phyloP scores from a whole-genome alignment of 805 yeast genomes.

The Candida nemodendra region DNA sequence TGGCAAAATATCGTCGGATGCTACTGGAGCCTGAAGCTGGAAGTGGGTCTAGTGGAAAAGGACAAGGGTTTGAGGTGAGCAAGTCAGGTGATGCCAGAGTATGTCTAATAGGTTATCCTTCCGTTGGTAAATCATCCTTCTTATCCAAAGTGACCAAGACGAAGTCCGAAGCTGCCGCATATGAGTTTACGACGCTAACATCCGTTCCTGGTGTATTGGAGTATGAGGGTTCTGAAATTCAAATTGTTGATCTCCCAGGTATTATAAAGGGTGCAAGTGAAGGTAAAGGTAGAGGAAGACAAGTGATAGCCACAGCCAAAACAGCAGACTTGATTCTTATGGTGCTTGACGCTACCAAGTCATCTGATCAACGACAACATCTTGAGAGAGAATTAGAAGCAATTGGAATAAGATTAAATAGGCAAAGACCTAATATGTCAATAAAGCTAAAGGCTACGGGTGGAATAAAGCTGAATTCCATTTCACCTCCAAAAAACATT shows the following conservation, averaged over 20 bases:
- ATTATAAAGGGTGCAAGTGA: conserved; percentile 95
- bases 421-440: conserved; percentile 73
- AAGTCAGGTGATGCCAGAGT: conserved; percentile 97
- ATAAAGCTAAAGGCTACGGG: conserved; percentile 83
- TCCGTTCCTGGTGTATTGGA: conserved; percentile 95
- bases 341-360: conserved; percentile 95
- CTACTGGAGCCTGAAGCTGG: conserved; percentile 87
- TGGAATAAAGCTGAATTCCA: conserved; percentile 81
- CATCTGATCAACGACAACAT: conserved; percentile 82
- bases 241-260: conserved; percentile 96
- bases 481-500: conserved; percentile 76
- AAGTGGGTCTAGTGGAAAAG: conserved; percentile 54
- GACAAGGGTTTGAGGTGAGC: conserved; percentile 88
- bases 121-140: conserved; percentile 94
- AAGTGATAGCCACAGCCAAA: conserved; percentile 93
- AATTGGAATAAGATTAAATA: conserved; percentile 89
- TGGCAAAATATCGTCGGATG: conserved; percentile 90
- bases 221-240: conserved; percentile 95
- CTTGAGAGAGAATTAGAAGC: conserved; percentile 88
- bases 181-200: conserved; percentile 93
- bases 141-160: conserved; percentile 88
- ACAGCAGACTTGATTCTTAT: conserved; percentile 90
- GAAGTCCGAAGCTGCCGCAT: conserved; percentile 90
- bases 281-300: conserved; percentile 97
- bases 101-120: conserved; percentile 93